phyloP scores from a whole-genome alignment of 2,329 filamentous ascomycete species.

The Chaetoscypha palmicola region DNA sequence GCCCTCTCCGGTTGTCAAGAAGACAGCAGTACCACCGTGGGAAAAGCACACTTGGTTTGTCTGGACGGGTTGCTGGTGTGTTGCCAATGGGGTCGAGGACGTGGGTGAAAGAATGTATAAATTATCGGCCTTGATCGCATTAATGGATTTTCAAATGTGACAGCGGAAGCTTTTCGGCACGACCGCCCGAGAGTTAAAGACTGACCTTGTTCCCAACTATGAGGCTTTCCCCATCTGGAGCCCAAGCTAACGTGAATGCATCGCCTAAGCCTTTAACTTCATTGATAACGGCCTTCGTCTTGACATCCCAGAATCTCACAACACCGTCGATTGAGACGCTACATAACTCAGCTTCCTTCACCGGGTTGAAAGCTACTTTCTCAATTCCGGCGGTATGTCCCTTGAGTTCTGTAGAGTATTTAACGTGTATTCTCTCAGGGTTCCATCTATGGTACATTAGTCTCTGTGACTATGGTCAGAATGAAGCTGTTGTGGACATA shows the following conservation, averaged over 20 bases:
- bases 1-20: slow-evolving; percentile 65
- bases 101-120: slow-evolving; percentile 57
- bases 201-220: slow-evolving; percentile 67
- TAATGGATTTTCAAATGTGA: too few relatives aligned
- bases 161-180: too few relatives aligned
- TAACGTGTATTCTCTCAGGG: slow-evolving; percentile 65
- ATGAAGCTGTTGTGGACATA: slow-evolving; percentile 11
- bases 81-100: slow-evolving; percentile 47
- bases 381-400: slow-evolving; percentile 61
- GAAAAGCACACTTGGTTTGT: slow-evolving; percentile 71
- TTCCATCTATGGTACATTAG: slow-evolving; percentile 52
- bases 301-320: slow-evolving; percentile 74
- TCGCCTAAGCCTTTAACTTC: slow-evolving; percentile 60
- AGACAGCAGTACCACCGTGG: slow-evolving; percentile 64
- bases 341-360: slow-evolving; percentile 69
- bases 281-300: slow-evolving; percentile 62
- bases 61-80: slow-evolving; percentile 54
- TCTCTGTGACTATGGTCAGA: background rate
- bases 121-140: slow-evolving; percentile 48
- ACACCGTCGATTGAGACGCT: slow-evolving; percentile 68
- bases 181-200: slow-evolving; percentile 28
- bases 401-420: slow-evolving; percentile 68
- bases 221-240: slow-evolving; percentile 61
- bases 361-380: slow-evolving; percentile 71
- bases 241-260: slow-evolving; percentile 67